Percentiles rank a stretch among this genome's conserved stretches.
These are phyloP conservation scores for Rhipidocladum racemiflorum DNA, from an alignment of 176 grass and related monocot genomes.

Conservation along the genomic window DNA sequence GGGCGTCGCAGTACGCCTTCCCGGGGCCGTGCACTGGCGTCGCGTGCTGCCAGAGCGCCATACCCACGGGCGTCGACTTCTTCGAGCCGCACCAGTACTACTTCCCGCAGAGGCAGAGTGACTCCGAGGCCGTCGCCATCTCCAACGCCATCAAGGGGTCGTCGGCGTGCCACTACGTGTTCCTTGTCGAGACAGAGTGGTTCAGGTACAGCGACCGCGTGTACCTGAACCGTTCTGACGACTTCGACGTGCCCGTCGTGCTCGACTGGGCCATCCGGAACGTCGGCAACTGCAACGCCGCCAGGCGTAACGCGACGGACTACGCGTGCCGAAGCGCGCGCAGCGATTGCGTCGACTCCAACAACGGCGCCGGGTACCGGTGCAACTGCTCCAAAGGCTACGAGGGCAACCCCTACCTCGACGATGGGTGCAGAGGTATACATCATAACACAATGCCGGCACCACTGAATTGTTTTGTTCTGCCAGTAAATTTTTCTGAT, in stretches of 20 bases:
- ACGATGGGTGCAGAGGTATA: conserved; percentile 50
- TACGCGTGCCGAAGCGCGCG: conserved; percentile 39
- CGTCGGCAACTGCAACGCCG: conserved; percentile 28
- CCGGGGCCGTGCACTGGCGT: conserved; percentile 38
- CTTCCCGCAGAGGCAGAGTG: neutral
- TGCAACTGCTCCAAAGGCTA: conserved; percentile 53
- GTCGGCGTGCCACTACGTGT: conserved; percentile 44
- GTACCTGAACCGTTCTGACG: conserved; percentile 25
- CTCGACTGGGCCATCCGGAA: conserved; percentile 55
- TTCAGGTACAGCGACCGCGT: conserved; percentile 18
- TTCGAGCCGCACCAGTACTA: neutral
- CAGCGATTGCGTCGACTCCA: conserved; percentile 15
- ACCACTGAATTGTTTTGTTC: neutral
- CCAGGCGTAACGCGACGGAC: conserved; percentile 14
- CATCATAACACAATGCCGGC: neutral
- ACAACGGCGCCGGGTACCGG: conserved; percentile 37
- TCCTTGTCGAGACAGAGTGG: conserved; percentile 28
- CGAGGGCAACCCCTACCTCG: conserved; percentile 62
- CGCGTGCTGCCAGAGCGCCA: conserved; percentile 49
- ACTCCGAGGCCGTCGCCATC: neutral
- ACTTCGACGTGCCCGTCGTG: conserved; percentile 40
- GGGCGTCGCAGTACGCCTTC: neutral
- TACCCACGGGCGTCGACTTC: neutral
- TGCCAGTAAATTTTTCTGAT: neutral
- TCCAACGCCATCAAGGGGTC: too few relatives aligned